These are phyloP conservation scores for Curvularia spicifera DNA, from an alignment of 2,329 filamentous ascomycete genomes.

Conservation along the genomic window DNA sequence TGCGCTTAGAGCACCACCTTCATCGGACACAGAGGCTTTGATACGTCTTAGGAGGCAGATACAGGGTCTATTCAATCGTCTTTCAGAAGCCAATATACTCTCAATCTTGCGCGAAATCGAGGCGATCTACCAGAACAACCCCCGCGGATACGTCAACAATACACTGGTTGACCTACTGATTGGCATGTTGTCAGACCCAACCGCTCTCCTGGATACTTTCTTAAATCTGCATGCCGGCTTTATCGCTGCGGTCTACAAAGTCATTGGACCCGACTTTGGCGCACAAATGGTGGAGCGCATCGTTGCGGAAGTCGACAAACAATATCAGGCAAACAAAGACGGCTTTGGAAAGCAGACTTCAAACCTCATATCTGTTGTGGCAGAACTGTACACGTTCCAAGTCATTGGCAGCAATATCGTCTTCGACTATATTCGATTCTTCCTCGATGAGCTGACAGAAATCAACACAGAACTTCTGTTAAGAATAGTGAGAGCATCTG, in stretches of 20 bases:
- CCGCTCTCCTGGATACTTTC: constrained; percentile 83
- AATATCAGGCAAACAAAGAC: constrained; percentile 59
- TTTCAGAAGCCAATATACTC: constrained; percentile 88
- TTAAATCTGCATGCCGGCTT: constrained; percentile 91
- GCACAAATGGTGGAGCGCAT: constrained; percentile 82
- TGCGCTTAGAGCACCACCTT: constrained; percentile 71
- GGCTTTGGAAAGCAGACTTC: constrained; percentile 63
- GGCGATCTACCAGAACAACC: constrained; percentile 79
- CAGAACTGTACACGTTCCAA: constrained; percentile 91
- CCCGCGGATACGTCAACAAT: constrained; percentile 86
- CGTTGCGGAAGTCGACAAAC: constrained; percentile 74
- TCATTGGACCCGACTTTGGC: constrained; percentile 87
- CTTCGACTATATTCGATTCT: constrained; percentile 86
- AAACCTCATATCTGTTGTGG: constrained; percentile 82
- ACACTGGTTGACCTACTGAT: constrained; percentile 79
- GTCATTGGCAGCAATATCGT: constrained; percentile 81
- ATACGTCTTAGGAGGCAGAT: constrained; percentile 76
- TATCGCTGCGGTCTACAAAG: constrained; percentile 83
- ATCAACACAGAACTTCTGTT: constrained; percentile 87
- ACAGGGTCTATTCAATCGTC: constrained; percentile 87
- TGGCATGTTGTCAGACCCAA: constrained; percentile 78
- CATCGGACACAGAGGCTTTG: constrained; percentile 70
- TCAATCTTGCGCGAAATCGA: constrained; percentile 84
- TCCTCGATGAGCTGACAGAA: constrained; percentile 78
- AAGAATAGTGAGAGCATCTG: constrained; percentile 78